These are phyloP conservation scores for Arthrobotrys iridis DNA, from an alignment of 2,329 filamentous ascomycete genomes.

Conservation along the genomic window DNA sequence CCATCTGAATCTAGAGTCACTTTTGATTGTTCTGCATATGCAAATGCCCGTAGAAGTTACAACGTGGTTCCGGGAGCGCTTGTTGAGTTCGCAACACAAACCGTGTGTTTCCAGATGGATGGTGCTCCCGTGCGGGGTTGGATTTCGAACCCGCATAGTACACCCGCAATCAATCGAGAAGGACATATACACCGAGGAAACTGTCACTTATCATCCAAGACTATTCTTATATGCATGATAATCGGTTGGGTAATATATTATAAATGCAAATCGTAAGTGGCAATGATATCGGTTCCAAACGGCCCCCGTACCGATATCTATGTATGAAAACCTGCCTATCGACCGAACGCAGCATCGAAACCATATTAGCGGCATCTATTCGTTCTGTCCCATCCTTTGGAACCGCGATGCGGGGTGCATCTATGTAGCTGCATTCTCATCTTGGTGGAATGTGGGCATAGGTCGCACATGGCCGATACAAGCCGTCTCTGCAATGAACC, in stretches of 20 bases:
- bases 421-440: neutral
- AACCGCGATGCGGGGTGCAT: neutral
- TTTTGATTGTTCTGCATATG: too few relatives aligned
- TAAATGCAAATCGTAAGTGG: neutral
- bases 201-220: neutral
- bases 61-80: too few relatives aligned
- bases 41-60: too few relatives aligned
- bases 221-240: neutral
- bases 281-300: conserved; percentile 16
- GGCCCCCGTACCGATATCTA: neutral
- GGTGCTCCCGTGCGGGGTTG: neutral
- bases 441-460: neutral
- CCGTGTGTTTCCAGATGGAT: neutral
- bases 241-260: conserved; percentile 21
- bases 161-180: neutral
- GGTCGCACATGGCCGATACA: conserved; percentile 11
- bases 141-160: neutral
- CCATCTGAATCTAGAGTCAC: too few relatives aligned
- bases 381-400: neutral
- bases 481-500: neutral
- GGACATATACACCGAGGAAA: neutral
- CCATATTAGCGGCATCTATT: too few relatives aligned
- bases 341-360: neutral
- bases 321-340: neutral
- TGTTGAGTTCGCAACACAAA: too few relatives aligned